These are phyloP conservation scores for Coccomyxa sp. DNA, from an alignment of 139 green algal species.

Conservation along the genomic window DNA sequence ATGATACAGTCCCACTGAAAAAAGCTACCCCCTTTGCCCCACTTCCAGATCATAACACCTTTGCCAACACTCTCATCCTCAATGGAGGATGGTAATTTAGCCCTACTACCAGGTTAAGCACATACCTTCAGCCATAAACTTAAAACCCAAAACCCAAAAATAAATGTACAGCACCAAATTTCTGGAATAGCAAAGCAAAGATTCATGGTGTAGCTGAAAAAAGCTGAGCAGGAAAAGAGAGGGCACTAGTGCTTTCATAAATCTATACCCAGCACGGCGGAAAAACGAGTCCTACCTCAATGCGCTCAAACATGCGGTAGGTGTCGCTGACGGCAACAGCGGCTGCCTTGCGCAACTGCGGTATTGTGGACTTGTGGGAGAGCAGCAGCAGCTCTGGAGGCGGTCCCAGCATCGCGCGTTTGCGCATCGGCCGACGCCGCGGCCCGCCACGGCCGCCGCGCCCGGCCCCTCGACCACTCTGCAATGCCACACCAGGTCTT, in stretches of 20 bases:
- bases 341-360: slow-evolving; percentile 38
- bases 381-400: slow-evolving; percentile 54
- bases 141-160: not conserved
- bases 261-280: not conserved
- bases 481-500: not conserved
- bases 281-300: not conserved
- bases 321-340: slow-evolving; percentile 41
- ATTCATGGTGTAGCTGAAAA: not conserved
- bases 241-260: too few species aligned
- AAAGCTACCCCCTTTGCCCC: not conserved
- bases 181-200: not conserved
- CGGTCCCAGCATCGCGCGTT: slow-evolving; percentile 9
- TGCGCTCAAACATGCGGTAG: slow-evolving; percentile 66
- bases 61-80: too few species aligned
- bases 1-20: not conserved
- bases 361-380: slow-evolving; percentile 21
- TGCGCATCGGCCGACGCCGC: not conserved
- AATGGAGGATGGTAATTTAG: too few species aligned
- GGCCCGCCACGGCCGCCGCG: not conserved
- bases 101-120: too few species aligned
- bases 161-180: not conserved
- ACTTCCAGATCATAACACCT: too few species aligned
- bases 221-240: not conserved
- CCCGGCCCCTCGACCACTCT: not conserved
- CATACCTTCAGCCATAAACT: not conserved